Base-by-base conservation (phyloP, 106 monocot species). In the Dioscorea dumetorum region DNA sequence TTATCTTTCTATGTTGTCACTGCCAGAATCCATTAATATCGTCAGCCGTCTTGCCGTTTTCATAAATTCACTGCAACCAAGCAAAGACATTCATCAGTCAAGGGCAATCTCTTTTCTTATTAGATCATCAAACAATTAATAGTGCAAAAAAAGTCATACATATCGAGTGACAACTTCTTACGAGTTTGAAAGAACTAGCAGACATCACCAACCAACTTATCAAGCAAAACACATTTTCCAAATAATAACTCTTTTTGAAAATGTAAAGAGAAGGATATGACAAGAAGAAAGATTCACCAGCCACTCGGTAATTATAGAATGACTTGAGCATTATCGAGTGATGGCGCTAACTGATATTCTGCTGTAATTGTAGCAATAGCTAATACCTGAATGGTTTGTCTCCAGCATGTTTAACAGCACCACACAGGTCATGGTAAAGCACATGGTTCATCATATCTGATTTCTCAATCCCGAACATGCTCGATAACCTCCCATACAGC, bases 31-130 rank as follows among this genome's bases (percentile, higher is more conserved):
- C 64, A 76, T 78, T 16, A 91, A 71, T 74, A 95, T 91, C 48
- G 83, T 91, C 75, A 97, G 75, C 73, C 86, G 86, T 68, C 86
- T 65, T 5, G 88, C 88, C 0, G 80, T 79, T 64, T 83, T 97
- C 67, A 66, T 77, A 70, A 97, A 91, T 24, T 86, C 86, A 32
- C 95, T 97, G 82, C 83, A 73, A 67, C 49, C 68, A 7, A 57
- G 48, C 4, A 56, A 14, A 28, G 24, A 67, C 62, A 70, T 11
- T 52, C 17, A 58, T 64, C 33, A 59, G 14, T n/a, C 18, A 21
- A 60, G 49, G 22, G 4, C 21, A 15, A 64, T 4, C 0, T 15
- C 16, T 2, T 18, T 18, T 2, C 54, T 12, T 3, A 41, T 41
- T 6, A 8, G 41, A 41, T 41, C 41, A 41, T 0, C 41, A 41